These are phyloP conservation scores for Sporothrix pallida DNA, from an alignment of 2,329 filamentous ascomycete species.

Conservation along the genomic window DNA sequence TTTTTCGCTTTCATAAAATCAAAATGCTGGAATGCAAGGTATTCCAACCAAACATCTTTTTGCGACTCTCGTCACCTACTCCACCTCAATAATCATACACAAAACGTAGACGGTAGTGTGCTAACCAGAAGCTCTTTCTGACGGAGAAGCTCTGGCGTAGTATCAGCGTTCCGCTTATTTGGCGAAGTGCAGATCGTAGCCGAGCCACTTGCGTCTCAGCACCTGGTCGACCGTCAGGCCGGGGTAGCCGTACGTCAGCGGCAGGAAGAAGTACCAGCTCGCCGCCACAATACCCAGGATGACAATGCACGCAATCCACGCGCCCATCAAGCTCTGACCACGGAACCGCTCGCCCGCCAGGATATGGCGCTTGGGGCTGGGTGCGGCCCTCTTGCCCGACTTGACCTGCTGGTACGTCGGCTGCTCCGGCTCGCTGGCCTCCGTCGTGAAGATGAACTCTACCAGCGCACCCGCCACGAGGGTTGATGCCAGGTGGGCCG, in stretches of 20 bases:
- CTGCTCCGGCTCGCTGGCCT: conserved; percentile 67
- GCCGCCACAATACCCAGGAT: conserved; percentile 72
- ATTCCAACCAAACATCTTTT: background rate
- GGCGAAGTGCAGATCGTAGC: conserved; percentile 97
- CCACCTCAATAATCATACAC: background rate
- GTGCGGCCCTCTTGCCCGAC: conserved; percentile 53
- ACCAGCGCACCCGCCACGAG: conserved; percentile 89
- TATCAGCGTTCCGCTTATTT: conserved; percentile 64
- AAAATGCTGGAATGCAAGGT: background rate
- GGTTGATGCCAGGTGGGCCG: conserved; percentile 87
- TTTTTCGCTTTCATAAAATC: conserved; percentile 6
- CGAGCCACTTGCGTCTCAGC: conserved; percentile 87
- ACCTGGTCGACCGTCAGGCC: conserved; percentile 82
- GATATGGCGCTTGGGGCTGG: conserved; percentile 62
- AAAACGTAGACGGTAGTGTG: background rate
- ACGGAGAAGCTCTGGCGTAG: background rate
- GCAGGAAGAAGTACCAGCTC: conserved; percentile 92
- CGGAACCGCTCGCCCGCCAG: conserved; percentile 83
- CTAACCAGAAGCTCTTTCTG: too few species aligned
- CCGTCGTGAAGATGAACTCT: conserved; percentile 94
- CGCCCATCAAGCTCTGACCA: conserved; percentile 74
- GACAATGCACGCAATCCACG: conserved; percentile 78
- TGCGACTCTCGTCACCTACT: background rate
- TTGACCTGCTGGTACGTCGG: conserved; percentile 52
- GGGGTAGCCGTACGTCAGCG: conserved; percentile 92